Percentiles rank a stretch among this genome's conserved stretches.
phyloP scores from a whole-genome alignment of 2,329 filamentous ascomycete species.

The Sclerotinia spermophila region DNA sequence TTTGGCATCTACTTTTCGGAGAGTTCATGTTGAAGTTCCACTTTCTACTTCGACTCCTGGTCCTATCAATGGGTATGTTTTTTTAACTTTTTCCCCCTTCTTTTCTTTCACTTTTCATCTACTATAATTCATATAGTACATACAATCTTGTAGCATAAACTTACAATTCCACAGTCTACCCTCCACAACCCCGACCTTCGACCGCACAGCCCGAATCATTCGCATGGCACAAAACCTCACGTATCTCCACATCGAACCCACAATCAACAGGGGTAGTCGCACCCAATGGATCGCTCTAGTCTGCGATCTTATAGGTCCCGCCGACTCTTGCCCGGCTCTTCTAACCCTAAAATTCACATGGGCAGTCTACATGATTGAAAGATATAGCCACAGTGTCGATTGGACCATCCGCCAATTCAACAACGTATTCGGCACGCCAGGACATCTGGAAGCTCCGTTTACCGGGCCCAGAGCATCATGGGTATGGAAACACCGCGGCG shows the following conservation, averaged over 20 bases:
- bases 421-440: background rate
- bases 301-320: background rate
- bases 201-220: background rate
- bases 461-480: background rate
- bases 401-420: background rate
- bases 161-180: background rate
- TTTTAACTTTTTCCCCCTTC: background rate
- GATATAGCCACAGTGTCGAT: background rate
- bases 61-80: background rate
- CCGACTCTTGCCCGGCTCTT: background rate
- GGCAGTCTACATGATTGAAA: background rate
- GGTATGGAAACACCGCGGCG: background rate
- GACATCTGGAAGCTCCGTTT: background rate
- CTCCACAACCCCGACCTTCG: background rate
- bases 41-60: background rate
- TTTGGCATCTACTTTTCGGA: background rate
- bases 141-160: background rate
- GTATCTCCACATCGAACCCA: background rate
- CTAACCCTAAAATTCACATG: background rate
- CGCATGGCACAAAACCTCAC: conserved; percentile 5
- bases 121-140: too few species aligned
- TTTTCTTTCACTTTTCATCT: background rate
- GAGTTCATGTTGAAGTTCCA: background rate
- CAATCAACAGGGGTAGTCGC: background rate
- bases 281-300: background rate